Conservation (phyloP, 2,329 filamentous ascomycete species). For the Talaromyces sp. region DNA sequence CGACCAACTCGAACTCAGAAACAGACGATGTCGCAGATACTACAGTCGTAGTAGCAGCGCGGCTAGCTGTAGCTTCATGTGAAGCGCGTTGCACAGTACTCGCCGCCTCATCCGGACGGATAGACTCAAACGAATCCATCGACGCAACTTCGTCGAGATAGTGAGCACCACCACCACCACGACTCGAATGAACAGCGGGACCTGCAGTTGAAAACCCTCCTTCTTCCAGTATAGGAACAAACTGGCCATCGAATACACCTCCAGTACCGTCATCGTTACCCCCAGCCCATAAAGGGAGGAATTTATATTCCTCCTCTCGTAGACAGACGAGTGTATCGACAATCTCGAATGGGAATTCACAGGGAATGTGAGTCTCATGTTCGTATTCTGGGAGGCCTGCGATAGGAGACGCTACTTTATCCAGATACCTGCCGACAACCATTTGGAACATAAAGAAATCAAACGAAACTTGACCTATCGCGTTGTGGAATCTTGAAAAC, state of each 20-base stretch:
- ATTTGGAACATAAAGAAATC: background rate
- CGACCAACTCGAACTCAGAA: slow-evolving; percentile 8
- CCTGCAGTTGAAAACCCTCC: slow-evolving; percentile 35
- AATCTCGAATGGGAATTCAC: slow-evolving; percentile 17
- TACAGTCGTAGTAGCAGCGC: slow-evolving; percentile 21
- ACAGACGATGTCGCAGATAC: background rate
- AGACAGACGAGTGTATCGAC: slow-evolving; percentile 49
- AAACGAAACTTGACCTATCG: background rate
- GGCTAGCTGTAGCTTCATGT: slow-evolving; percentile 31
- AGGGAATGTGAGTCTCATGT: background rate
- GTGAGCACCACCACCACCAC: slow-evolving; percentile 18
- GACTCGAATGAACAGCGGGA: slow-evolving; percentile 27
- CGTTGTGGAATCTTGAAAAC: background rate
- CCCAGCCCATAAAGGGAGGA: slow-evolving; percentile 61
- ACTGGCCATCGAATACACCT: slow-evolving; percentile 42
- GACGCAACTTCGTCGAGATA: slow-evolving; percentile 21
- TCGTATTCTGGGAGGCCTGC: background rate
- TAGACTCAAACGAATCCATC: slow-evolving; percentile 22
- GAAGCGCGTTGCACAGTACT: slow-evolving; percentile 35
- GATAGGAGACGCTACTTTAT: background rate
- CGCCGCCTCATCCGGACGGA: slow-evolving; percentile 23
- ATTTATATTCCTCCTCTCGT: slow-evolving; percentile 55
- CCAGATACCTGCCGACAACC: background rate
- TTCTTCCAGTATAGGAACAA: slow-evolving; percentile 29
- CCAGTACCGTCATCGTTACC: slow-evolving; percentile 51